Evolutionary conservation across 2,329 filamentous ascomycete genomes (phyloP).

Genomic region (Aspergillaceae sp.): DNA sequence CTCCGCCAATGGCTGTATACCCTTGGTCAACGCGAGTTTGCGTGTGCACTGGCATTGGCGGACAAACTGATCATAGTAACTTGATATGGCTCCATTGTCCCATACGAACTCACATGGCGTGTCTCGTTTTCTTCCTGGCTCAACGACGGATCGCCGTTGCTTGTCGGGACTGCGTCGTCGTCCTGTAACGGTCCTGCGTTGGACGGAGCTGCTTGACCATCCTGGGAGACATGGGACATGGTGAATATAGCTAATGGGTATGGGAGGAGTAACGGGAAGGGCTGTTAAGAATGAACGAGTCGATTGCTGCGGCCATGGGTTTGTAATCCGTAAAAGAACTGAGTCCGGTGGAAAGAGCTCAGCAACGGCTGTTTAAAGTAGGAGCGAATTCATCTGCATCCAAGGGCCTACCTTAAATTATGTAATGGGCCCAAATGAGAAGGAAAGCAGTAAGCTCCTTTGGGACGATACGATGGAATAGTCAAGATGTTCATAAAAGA

Average conservation of each 20-base stretch:
- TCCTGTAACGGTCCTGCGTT: background rate
- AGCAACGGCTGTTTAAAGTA: too few species aligned
- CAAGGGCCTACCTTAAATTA: too few species aligned
- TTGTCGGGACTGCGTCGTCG: background rate
- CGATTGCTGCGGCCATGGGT: too few species aligned
- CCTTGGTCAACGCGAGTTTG: constrained; percentile 3
- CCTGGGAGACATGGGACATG: background rate
- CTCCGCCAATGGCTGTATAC: constrained; percentile 20
- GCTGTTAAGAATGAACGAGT: background rate
- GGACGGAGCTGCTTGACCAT: background rate
- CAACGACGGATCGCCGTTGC: background rate
- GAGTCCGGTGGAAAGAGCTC: too few species aligned
- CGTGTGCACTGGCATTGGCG: constrained; percentile 24
- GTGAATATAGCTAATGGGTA: background rate
- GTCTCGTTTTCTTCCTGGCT: background rate
- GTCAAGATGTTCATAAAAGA: background rate
- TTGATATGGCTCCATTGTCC: constrained; percentile 2
- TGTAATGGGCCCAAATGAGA: too few species aligned
- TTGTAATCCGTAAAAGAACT: too few species aligned
- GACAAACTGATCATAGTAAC: constrained; percentile 7
- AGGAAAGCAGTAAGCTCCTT: too few species aligned
- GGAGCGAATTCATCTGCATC: too few species aligned
- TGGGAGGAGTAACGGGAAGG: too few species aligned
- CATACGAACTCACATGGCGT: constrained; percentile 1
- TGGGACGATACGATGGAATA: background rate